phyloP scores from a whole-genome alignment of 257 asterid species.

The Prunella vulgaris region DNA sequence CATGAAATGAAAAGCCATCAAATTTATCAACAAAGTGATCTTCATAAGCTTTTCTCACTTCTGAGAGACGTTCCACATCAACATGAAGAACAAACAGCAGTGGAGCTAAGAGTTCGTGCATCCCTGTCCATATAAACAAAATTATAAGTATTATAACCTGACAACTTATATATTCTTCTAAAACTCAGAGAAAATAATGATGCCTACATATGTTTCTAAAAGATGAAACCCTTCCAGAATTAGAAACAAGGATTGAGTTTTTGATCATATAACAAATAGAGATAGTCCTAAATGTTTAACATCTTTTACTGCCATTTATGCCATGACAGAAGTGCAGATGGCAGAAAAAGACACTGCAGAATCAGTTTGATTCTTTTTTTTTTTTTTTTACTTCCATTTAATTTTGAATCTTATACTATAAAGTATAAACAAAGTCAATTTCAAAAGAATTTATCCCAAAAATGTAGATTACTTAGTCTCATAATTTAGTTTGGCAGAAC shows the following conservation, averaged over 20 bases:
- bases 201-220: background rate
- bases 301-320: slow-evolving; percentile 5
- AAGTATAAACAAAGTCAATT: background rate
- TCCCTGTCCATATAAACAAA: slow-evolving; percentile 50
- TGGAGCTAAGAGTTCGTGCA: slow-evolving; percentile 95
- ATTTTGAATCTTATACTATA: background rate
- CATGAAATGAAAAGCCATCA: slow-evolving; percentile 77
- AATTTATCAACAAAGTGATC: slow-evolving; percentile 77
- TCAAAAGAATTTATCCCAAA: background rate
- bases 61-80: slow-evolving; percentile 63
- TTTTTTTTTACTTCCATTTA: background rate
- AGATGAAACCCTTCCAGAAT: background rate
- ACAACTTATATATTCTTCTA: background rate
- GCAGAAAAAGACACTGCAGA: background rate
- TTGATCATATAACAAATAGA: background rate
- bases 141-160: slow-evolving; percentile 9
- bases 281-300: background rate
- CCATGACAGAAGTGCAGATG: no score
- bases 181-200: background rate
- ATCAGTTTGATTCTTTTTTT: background rate
- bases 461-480: slow-evolving; percentile 6
- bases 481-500: slow-evolving; percentile 3
- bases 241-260: slow-evolving; percentile 4
- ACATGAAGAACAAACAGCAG: slow-evolving; percentile 73
- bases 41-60: slow-evolving; percentile 60